Base-by-base conservation (phyloP, 495 filamentous ascomycete species). In the Neurospora sp. region DNA sequence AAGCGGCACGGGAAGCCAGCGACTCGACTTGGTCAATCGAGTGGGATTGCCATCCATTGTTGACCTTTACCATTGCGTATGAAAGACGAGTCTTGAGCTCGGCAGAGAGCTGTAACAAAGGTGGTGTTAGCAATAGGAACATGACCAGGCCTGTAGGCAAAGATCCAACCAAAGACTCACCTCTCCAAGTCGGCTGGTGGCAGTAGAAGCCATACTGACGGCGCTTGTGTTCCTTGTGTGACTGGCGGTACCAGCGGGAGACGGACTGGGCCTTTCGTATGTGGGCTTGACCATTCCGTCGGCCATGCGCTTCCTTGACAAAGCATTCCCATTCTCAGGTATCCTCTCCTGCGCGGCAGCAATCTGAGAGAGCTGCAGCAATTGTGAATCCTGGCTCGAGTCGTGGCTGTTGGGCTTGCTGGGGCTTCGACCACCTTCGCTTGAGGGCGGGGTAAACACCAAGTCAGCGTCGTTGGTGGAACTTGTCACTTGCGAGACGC, bases 51-150 rank as follows among this genome's bases (percentile, higher is more conserved):
- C 93, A 93, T 70, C 92, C 93, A 80, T 96, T 90, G 82, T 95
- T 91, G 46, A 98, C 90, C 80, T 97, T 97, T 77, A 95, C 88
- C 84, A 95, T 93, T 42, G 93, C 94, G 80, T 97, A 96, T 7
- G 93, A 92, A 14, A 98, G 85, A 71, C 93, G 91, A 8, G 93
- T 88, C 75, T 89, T 90, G 35, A 98, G 86, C 77, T 93, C 90
- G 44, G 89, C 87, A 39, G 93, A 93, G 66, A 96, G 81, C 91
- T 96, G 77, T 2, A 49, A 71, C 71, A 60, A 73, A 72, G 70
- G 41, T 60, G 70, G 77, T 73, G 71, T 79, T 80, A 78, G 79
- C 75, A 74, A 41, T 38, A 5, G 18, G 16, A n/a, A 12, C 3
- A 11, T 8, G 14, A 41, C 16, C 5, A 16, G 12, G 20, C 31